These are phyloP conservation scores for Euryodendron excelsum DNA, from an alignment of 148 eudicot species.

Conservation along the genomic window DNA sequence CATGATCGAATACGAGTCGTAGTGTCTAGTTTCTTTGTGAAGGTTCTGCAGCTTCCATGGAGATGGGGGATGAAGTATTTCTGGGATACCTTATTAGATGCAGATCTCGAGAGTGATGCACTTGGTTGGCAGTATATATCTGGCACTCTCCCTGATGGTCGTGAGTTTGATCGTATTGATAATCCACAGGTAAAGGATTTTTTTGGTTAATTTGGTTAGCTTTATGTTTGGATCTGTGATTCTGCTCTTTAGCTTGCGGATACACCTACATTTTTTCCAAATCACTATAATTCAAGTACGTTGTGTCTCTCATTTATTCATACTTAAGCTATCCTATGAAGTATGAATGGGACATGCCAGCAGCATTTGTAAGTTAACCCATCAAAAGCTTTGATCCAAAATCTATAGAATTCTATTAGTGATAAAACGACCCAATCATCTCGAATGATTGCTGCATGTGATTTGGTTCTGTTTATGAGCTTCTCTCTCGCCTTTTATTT, in stretches of 20 bases:
- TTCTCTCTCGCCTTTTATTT: neutral
- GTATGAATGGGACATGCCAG: neutral
- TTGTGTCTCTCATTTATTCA: neutral
- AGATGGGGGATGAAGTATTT: slow-evolving; percentile 99
- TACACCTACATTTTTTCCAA: neutral
- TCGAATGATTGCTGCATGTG: neutral
- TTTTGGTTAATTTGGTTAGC: neutral
- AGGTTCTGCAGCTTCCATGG: slow-evolving; percentile 98
- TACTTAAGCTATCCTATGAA: neutral
- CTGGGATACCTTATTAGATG: slow-evolving; percentile 99
- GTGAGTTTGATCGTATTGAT: slow-evolving; percentile 89
- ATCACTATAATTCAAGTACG: neutral
- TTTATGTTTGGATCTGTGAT: neutral
- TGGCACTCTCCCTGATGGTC: slow-evolving; percentile 91
- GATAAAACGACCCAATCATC: neutral
- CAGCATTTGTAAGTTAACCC: neutral
- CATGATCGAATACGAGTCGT: slow-evolving; percentile 96
- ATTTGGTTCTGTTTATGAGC: neutral
- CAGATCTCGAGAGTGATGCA: slow-evolving; percentile 99
- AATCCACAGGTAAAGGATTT: slow-evolving; percentile 72
- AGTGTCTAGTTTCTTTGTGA: slow-evolving; percentile 98
- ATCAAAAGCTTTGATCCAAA: neutral
- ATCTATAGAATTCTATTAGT: neutral
- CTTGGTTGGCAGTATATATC: slow-evolving; percentile 99
- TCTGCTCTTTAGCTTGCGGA: neutral